Base-by-base conservation (phyloP, 768 basidiomycete species). In the Hericium coralloides region DNA sequence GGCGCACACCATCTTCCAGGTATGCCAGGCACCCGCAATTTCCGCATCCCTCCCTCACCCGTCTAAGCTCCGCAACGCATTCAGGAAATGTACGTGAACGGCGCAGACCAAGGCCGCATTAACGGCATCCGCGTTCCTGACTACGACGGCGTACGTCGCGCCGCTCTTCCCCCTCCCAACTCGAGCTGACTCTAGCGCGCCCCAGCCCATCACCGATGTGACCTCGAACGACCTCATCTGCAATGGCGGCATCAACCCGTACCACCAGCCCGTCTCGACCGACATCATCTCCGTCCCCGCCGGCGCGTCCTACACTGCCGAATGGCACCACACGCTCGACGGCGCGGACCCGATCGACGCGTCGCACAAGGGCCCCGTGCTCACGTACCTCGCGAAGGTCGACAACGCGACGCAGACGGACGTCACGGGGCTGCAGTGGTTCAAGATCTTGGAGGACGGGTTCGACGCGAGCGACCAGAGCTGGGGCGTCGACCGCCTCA, bases 191-290 rank as follows among this genome's bases (percentile, higher is more conserved):
- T 9, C 41, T 25, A 7, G 36, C 26, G 22, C 12, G 20, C 23
- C 56, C 15, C 53, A 81, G 80, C 80, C 81, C 15, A 80, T 84
- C 57, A 79, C 67, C 17, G 77, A 82, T 63, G 79, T 83, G 12
- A 79, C 74, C 7, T 79, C 78, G 0, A 79, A 79, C 67, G 76
- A 73, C 53, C 20, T 78, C 49, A 82, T 82, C 57, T 83, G 82
- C 73, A 83, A 83, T 52, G 79, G 81, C 22, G 80, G 79, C 12
- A 79, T 79, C 61, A 82, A 81, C 64, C 79, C 78, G 1, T 80
- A 79, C 65, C 73, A 74, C 52, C 68, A 71, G 56, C 79, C 78
- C 9, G 64, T 80, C 14, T 79, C 77, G 4, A 66, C 65, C 22
- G 68, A 68, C 1, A 64, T 79, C 38, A 79, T 82, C 62, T 68